Evolutionary conservation across 108 stramenopile species (phyloP).

Genomic region (Skeletonema marinoi): DNA sequence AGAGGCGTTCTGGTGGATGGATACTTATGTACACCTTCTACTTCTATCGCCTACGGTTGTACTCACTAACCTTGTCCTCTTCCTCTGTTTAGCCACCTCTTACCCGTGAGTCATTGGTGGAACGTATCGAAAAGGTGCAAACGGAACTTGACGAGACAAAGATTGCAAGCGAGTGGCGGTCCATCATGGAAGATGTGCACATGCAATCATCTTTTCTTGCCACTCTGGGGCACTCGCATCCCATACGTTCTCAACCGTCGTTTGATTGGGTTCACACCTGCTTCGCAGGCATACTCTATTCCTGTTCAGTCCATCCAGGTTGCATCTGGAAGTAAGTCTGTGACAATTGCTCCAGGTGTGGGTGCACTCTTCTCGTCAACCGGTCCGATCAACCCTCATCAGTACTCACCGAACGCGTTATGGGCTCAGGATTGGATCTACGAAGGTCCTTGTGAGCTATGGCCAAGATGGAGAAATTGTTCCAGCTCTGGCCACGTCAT

Average conservation of each 20-base stretch:
- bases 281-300: constrained; percentile 44
- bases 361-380: constrained; percentile 49
- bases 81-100: constrained; percentile 34
- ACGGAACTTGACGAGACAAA: constrained; percentile 9
- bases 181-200: constrained; percentile 62
- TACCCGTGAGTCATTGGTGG: constrained; percentile 45
- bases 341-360: constrained; percentile 56
- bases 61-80: too few relatives aligned
- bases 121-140: constrained; percentile 51
- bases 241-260: constrained; percentile 69
- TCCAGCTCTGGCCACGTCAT: constrained; percentile 55
- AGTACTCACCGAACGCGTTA: constrained; percentile 61
- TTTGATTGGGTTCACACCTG: constrained; percentile 46
- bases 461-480: constrained; percentile 59
- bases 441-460: constrained; percentile 68
- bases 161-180: constrained; percentile 41
- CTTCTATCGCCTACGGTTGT: too few relatives aligned
- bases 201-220: constrained; percentile 59
- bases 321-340: constrained; percentile 33
- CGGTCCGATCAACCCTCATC: constrained; percentile 64
- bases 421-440: constrained; percentile 66
- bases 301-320: constrained; percentile 44
- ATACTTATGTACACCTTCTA: too few relatives aligned
- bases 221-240: constrained; percentile 63
- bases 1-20: too few relatives aligned